These are phyloP conservation scores for Parathielavia hyrcaniae DNA, from an alignment of 495 filamentous ascomycete genomes.

Conservation along the genomic window DNA sequence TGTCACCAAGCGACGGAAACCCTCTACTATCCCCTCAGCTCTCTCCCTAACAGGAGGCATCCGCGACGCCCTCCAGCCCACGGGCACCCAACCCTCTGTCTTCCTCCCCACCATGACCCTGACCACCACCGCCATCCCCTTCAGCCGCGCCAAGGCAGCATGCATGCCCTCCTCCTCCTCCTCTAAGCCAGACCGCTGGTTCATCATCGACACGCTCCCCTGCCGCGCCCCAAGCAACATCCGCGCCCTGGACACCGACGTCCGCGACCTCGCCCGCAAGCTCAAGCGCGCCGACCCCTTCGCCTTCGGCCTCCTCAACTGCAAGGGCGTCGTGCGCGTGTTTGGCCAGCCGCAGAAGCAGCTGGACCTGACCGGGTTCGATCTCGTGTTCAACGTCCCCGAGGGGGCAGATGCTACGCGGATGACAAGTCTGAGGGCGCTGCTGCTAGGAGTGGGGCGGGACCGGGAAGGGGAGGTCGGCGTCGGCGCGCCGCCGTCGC, in stretches of 20 bases:
- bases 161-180: background rate
- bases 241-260: constrained; percentile 25
- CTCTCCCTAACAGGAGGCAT: background rate
- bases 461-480: too few relatives aligned
- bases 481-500: too few relatives aligned
- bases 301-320: constrained; percentile 46
- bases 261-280: constrained; percentile 37
- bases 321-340: constrained; percentile 32
- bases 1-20: too few relatives aligned
- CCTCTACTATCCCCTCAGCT: too few relatives aligned
- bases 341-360: background rate
- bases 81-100: background rate
- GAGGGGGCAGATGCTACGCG: background rate
- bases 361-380: constrained; percentile 12
- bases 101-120: background rate
- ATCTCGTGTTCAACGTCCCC: constrained; percentile 21
- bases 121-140: constrained; percentile 15
- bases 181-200: background rate
- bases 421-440: constrained; percentile 3
- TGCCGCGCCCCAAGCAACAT: constrained; percentile 12
- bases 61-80: background rate
- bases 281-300: constrained; percentile 35
- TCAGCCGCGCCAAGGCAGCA: constrained; percentile 1
- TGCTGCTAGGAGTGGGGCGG: background rate
- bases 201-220: constrained; percentile 26